Conservation (phyloP, 495 filamentous ascomycete species). For the Penicillium odoratum region DNA sequence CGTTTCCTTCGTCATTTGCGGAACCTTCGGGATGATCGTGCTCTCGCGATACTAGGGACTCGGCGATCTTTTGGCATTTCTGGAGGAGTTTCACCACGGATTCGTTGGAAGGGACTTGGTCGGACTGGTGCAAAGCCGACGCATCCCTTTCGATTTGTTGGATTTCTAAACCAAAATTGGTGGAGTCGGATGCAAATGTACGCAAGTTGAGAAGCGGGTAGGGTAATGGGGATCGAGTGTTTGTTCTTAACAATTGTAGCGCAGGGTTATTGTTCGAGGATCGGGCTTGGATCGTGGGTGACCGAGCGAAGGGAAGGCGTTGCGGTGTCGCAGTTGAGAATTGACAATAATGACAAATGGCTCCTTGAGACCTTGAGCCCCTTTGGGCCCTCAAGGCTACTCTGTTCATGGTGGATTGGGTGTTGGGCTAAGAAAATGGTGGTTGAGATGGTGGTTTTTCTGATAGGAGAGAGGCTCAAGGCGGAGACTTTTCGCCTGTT, state of each 20-base stretch:
- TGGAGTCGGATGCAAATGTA: constrained; percentile 15
- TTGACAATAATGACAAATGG: constrained; percentile 44
- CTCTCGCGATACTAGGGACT: constrained; percentile 33
- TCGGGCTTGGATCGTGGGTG: constrained; percentile 13
- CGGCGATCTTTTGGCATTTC: constrained; percentile 45
- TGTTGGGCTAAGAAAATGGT: constrained; percentile 5
- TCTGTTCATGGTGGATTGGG: constrained; percentile 33
- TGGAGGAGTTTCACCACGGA: constrained; percentile 42
- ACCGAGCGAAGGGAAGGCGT: constrained; percentile 26
- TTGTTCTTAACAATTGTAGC: constrained; percentile 20
- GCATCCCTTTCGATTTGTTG: constrained; percentile 30
- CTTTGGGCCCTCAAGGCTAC: constrained; percentile 32
- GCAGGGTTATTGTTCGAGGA: constrained; percentile 10
- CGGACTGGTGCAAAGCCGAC: constrained; percentile 29
- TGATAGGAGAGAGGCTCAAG: constrained; percentile 23
- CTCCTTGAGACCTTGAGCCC: constrained; percentile 21
- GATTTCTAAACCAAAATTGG: constrained; percentile 22
- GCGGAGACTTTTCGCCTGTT: constrained; percentile 29
- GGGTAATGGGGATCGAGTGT: constrained; percentile 3
- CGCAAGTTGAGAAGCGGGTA: constrained; percentile 4
- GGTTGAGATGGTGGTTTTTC: constrained; percentile 20
- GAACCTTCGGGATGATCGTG: constrained; percentile 22
- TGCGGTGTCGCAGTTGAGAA: constrained; percentile 24
- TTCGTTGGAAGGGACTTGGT: constrained; percentile 41
- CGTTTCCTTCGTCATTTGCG: constrained; percentile 30